Evolutionary conservation across 225 moss, liverwort and hornwort species (phyloP), one percentile per base, ranked within the genome.

Genomic region (Pleurozium schreberi): DNA sequence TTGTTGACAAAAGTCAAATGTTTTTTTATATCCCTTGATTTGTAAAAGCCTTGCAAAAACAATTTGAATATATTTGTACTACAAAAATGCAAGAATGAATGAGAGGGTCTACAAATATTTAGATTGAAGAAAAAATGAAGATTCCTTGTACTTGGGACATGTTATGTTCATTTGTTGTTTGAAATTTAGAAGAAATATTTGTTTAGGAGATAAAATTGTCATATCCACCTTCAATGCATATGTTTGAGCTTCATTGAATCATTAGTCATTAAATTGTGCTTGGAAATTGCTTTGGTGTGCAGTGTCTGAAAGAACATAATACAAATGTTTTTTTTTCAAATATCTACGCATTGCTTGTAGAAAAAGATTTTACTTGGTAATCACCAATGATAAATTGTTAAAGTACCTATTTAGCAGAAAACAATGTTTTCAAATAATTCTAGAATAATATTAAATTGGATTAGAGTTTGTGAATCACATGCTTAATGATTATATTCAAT

Each of bases 11-110:
- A 43, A 5, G 26, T 42, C 15, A 26, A 70, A 42, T 4, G 15
- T n/a, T n/a, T 27, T 15, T 5, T 15, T 26, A 70, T 25, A 42
- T 42, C 12, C 15, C 8, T 42, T 42, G 15, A 70, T 26, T 5
- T 15, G 5, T 42, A 70, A 26, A 70, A 70, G 70, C 0, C 12
- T n/a, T 70, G 5, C 0, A 2, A 43, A 43, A n/a, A 1, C 5
- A 40, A 4, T 25, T 40, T 69, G 14, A 40, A 2, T 25, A 69
- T 14, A 70, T 70, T 1, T 42, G 8, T 70, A 42, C 1, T 0
- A 1, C 14, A 42, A 0, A 42, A 70, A 40, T 70, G 14, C 13
- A 22, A 42, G 4, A 70, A 70, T 0, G 0, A 42, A 23, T 1
- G 4, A 1, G 4, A 40, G 13, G 25, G 4, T n/a, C 3, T 21